Base-by-base conservation (phyloP, 2,329 filamentous ascomycete genomes). In the Ceratocystis smalleyi region DNA sequence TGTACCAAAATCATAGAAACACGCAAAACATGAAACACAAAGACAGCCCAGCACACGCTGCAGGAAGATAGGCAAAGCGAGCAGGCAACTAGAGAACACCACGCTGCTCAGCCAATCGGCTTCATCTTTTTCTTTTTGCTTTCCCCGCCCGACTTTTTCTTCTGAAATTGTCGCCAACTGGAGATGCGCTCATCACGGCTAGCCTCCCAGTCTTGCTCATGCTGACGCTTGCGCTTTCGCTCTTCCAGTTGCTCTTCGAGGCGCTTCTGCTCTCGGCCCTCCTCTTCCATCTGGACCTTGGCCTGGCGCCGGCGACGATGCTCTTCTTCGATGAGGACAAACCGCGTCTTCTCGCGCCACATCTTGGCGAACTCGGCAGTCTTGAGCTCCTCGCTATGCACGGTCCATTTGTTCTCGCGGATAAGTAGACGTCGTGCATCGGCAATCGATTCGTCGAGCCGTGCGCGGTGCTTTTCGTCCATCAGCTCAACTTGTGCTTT, bases 361-460 rank as follows among this genome's bases (percentile, higher is more conserved):
- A 88, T 85, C 70, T 81, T 82, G 69, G 85, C 85, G 72, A 97
- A 97, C 59, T 88, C 85, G 15, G 87, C 83, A 43, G 89, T 90
- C 75, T 91, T 87, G 68, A 92, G 81, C 76, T 97, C 94, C 63
- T 87, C 85, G 69, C 86, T 89, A 76, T 99, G 91, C 61, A 89
- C 83, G 0, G 87, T 96, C 81, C 92, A 92, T 74, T 96, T 96
- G 75, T 90, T 86, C 74, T 97, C 91, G 69, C 94, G 88, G 72
- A 99, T 94, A 65, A 97, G 79, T 51, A 99, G 83, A 83, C 94
- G 92, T 71, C 94, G 90, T 60, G 94, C 94, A 74, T 99, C 94
- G 45, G 92, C 88, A 70, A 97, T 97, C 69, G 89, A 88, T 76
- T 97, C 94, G 77, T 99, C 94, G 1, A 99, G 85, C 43, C 84